These are phyloP conservation scores for Theobroma grandiflorum DNA, from an alignment of 441 rosid species.

Conservation along the genomic window DNA sequence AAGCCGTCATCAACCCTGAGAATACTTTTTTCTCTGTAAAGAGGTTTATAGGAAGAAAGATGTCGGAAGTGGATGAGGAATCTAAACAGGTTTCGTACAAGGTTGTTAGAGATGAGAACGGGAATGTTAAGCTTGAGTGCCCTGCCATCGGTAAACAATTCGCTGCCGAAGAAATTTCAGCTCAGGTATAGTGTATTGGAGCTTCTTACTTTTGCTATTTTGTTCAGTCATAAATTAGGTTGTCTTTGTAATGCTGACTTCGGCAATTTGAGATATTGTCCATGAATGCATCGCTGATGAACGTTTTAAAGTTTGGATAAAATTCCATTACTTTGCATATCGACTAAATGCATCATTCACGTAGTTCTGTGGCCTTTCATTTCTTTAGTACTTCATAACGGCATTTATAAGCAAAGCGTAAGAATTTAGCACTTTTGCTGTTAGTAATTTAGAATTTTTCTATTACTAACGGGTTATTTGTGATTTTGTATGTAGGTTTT, in stretches of 20 bases:
- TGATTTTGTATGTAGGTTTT: conserved; percentile 56
- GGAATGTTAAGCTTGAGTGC: conserved; percentile 91
- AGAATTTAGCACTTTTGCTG: neutral
- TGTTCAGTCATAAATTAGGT: neutral
- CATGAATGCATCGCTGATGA: neutral
- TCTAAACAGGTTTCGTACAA: conserved; percentile 89
- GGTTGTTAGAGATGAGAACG: conserved; percentile 89
- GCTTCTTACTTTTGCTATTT: neutral
- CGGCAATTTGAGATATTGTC: neutral
- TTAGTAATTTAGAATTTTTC: neutral
- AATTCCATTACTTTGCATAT: neutral
- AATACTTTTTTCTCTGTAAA: conserved; percentile 94
- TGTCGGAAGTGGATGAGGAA: conserved; percentile 94
- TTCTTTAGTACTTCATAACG: neutral
- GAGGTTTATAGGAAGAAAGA: conserved; percentile 98
- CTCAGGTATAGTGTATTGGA: conserved; percentile 62
- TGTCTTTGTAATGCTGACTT: neutral
- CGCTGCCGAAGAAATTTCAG: conserved; percentile 94
- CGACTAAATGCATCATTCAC: neutral
- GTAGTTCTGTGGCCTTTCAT: no score
- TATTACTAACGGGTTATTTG: neutral
- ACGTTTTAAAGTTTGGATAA: neutral
- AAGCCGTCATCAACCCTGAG: conserved; percentile 93
- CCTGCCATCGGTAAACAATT: conserved; percentile 89
- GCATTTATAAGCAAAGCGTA: neutral